Evolutionary conservation across 1,139 yeast species (phyloP), one percentile per base, ranked within the genome.

Genomic region (Candida labiduridarum): DNA sequence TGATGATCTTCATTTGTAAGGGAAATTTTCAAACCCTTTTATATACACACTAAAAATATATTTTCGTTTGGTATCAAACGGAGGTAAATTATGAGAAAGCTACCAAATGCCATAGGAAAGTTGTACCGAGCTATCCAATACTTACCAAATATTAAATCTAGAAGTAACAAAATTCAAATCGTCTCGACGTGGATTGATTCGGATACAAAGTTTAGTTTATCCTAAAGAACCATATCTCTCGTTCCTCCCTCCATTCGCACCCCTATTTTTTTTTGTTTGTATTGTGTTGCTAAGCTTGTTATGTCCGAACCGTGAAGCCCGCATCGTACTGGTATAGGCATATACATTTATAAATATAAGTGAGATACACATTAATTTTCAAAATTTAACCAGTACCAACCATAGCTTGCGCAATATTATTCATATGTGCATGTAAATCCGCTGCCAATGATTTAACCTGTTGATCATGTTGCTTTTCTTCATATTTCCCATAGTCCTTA

Each of bases 401-500:
- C n/a, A n/a, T 29, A 22, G 30, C 30, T 1, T 9, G 12, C 7
- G 41, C 34, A 5, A 40, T 25, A 14, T 15, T 11, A 12, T 40
- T 15, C 43, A 40, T 40, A 12, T 27, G 29, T 15, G 27, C 14
- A 5, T 14, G 14, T 11, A 40, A 27, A n/a, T 40, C 43, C 5
- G 43, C 6, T 4, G 33, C 43, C 34, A 40, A 40, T 5, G 19
- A 27, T 14, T 27, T 40, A 11, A 22, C 29, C 14, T 27, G 14
- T 14, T 27, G 10, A 10, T 40, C 14, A 14, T 40, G 29, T 18
- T 42, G 16, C 14, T 10, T n/a, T 39, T 50, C 35, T 14, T 68
- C 71, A 45, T 64, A 66, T 40, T 49, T 40, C 16, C 68, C 71
- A 44, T 64, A 67, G 0, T 30, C 54, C 3, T 49, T 44, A 54